phyloP scores from a whole-genome alignment of 371 early-diverging fungal genomes.

The Circinella umbellata region DNA sequence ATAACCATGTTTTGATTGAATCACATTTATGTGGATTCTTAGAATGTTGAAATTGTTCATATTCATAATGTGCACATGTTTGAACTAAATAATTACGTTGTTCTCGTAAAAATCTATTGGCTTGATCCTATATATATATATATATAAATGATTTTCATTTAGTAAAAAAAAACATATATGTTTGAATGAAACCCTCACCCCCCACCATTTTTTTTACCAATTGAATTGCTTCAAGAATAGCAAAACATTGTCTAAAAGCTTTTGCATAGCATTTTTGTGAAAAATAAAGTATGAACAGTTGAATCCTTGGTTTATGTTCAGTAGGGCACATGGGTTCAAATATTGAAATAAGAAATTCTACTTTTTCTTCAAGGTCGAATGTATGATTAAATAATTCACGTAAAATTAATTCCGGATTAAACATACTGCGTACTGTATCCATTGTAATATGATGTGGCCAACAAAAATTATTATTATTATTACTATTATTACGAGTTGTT shows the following conservation, averaged over 20 bases:
- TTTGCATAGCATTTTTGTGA: conserved; percentile 47
- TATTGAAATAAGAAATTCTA: conserved; percentile 60
- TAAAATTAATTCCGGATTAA: conserved; percentile 48
- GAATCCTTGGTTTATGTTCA: conserved; percentile 30
- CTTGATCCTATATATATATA: conserved; percentile 23
- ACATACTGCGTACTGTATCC: conserved; percentile 13
- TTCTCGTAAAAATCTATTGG: conserved; percentile 32
- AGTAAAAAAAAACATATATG: too few species aligned
- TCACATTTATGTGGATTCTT: conserved; percentile 32
- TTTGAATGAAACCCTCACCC: too few species aligned
- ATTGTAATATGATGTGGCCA: conserved; percentile 29
- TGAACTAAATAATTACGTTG: conserved; percentile 28
- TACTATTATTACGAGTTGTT: too few species aligned
- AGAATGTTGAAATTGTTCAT: conserved; percentile 62
- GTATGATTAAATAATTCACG: conserved; percentile 51
- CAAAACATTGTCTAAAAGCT: conserved; percentile 65
- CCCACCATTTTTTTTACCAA: conserved; percentile 59
- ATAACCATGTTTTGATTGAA: conserved; percentile 44
- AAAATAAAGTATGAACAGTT: conserved; percentile 22
- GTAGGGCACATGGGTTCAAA: conserved; percentile 56
- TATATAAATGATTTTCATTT: too few species aligned
- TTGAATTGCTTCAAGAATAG: conserved; percentile 76
- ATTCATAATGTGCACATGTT: conserved; percentile 57
- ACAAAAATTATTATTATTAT: too few species aligned
- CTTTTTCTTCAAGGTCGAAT: conserved; percentile 53